These are phyloP conservation scores for Phytophthora citricola DNA, from an alignment of 352 stramenopile genomes.

Conservation along the genomic window DNA sequence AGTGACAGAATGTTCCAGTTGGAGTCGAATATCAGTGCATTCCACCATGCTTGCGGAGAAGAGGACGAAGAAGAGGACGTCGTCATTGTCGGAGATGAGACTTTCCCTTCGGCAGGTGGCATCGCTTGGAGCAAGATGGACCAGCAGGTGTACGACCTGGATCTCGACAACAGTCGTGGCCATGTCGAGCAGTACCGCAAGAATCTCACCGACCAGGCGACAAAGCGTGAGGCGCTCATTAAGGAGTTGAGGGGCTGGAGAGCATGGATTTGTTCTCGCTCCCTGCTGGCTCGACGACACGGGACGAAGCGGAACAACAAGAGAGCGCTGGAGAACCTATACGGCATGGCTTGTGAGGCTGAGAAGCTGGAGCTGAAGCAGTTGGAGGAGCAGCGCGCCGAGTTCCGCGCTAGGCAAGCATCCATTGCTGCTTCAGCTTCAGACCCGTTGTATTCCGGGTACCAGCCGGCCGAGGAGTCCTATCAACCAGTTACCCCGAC, in stretches of 20 bases:
- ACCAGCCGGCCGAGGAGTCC: conserved; percentile 24
- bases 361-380: conserved; percentile 63
- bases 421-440: conserved; percentile 35
- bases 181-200: conserved; percentile 84
- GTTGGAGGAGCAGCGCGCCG: conserved; percentile 52
- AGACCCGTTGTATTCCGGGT: conserved; percentile 38
- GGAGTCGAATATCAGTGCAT: conserved; percentile 77
- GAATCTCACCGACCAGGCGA: conserved; percentile 70
- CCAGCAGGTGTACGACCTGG: conserved; percentile 81
- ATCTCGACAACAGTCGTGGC: conserved; percentile 69
- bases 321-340: conserved; percentile 59
- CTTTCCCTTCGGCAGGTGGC: conserved; percentile 40
- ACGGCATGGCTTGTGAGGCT: conserved; percentile 59
- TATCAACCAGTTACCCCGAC: conserved; percentile 31
- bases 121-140: conserved; percentile 82
- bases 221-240: conserved; percentile 70
- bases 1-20: conserved; percentile 92
- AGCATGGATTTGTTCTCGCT: conserved; percentile 60
- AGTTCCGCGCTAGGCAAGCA: conserved; percentile 41
- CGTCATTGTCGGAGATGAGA: conserved; percentile 17
- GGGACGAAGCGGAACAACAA: conserved; percentile 54
- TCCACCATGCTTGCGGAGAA: conserved; percentile 69
- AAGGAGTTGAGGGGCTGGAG: conserved; percentile 51
- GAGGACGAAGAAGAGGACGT: conserved; percentile 32
- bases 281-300: conserved; percentile 31